Base-by-base conservation (phyloP, 2,329 filamentous ascomycete species). In the Tolypocladium ophioglossoides region DNA sequence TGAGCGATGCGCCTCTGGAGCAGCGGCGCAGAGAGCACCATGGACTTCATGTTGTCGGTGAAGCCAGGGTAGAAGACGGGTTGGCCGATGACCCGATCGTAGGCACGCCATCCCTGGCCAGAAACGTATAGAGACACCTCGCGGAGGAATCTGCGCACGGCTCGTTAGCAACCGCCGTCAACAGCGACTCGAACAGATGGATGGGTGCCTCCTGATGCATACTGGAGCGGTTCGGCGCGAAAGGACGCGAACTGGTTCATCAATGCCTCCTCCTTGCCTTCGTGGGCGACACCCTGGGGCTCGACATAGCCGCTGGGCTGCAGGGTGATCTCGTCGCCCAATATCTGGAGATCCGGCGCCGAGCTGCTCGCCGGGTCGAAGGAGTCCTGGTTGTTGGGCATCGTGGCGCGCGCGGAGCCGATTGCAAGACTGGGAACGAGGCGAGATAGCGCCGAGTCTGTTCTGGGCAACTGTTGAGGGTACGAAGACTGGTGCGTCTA, bases 81-180 rank as follows among this genome's bases (percentile, higher is more conserved):
- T 68, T 96, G 91, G 24, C 94, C 94, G 62, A 97, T 86, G 58
- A 91, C 80, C 58, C 87, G 77, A 66, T 97, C 90, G 74, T 99
- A 99, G 56, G 89, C 89, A 57, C 94, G 88, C 94, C 94, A 99
- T 68, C 91, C 92, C 51, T 88, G 87, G 53, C 94, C 94, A 14
- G 90, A 92, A 59, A 97, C 87, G 71, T 97, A 91, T 37, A 96
- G 78, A 49, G 89, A 94, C 37, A 99, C 86, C 74, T 99, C 94
- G 61, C 91, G 89, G 34, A 97, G 82, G 68, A 97, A 97, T 59
- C 91, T 86, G 73, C 44, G 16, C 11, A 47, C 2, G n/a, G n/a
- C n/a, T 35, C 5, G 37, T 40, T 16, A 34, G 35, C 37, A 37
- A 8, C 20, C 24, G 4, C 4, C 24, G 30, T 35, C 44, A 9